Percentiles rank a stretch among this genome's conserved stretches.
These are phyloP conservation scores for Verticillium isaacii DNA, from an alignment of 2,329 filamentous ascomycete species.

Conservation along the genomic window DNA sequence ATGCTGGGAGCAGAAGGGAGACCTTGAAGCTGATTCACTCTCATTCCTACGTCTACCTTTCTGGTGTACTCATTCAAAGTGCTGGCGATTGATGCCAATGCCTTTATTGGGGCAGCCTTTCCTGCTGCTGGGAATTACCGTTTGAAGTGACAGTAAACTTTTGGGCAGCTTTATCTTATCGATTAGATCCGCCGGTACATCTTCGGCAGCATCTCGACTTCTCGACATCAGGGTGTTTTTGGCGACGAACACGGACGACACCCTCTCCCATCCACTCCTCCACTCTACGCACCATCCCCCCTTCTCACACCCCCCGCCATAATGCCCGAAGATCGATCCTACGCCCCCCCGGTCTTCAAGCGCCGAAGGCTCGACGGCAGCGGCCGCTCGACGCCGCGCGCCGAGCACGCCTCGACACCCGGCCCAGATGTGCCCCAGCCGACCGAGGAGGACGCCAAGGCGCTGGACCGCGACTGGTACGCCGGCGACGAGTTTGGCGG, in stretches of 20 bases:
- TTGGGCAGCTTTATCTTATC: background rate
- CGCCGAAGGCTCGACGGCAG: conserved; percentile 57
- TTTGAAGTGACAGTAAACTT: too few relatives aligned
- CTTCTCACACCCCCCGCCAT: background rate
- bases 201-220: background rate
- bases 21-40: too few relatives aligned
- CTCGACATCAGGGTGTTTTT: background rate
- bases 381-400: conserved; percentile 34
- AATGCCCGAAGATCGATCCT: conserved; percentile 25
- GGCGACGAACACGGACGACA: background rate
- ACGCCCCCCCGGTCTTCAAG: conserved; percentile 47
- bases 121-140: too few relatives aligned
- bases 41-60: too few relatives aligned
- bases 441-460: conserved; percentile 64
- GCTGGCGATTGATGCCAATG: too few relatives aligned
- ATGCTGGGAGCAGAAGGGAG: too few relatives aligned
- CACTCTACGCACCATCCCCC: background rate
- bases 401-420: conserved; percentile 29
- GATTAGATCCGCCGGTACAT: background rate
- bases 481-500: conserved; percentile 76
- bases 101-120: too few relatives aligned
- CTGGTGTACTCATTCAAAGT: too few relatives aligned
- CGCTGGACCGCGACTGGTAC: conserved; percentile 90
- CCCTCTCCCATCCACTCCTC: background rate
- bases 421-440: conserved; percentile 54